These are phyloP conservation scores for Bondarzewia mesenterica DNA, from an alignment of 1,284 basidiomycete species.

Conservation along the genomic window DNA sequence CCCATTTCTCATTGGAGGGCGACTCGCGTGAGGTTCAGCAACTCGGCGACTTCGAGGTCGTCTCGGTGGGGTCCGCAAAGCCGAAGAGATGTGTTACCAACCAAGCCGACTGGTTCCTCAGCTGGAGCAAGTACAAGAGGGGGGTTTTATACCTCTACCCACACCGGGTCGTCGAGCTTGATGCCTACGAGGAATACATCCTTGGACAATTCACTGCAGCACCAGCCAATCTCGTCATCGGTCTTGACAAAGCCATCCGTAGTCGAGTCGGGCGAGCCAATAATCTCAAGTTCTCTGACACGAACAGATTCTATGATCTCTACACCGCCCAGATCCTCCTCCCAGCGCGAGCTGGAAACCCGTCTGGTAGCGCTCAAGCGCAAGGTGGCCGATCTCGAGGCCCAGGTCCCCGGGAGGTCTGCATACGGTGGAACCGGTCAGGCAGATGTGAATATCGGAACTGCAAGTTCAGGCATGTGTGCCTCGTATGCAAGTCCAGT, in stretches of 20 bases:
- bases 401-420: too few relatives aligned
- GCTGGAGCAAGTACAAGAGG: neutral
- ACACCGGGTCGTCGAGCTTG: neutral
- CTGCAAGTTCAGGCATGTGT: too few relatives aligned
- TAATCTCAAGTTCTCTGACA: too few relatives aligned
- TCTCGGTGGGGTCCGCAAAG: neutral
- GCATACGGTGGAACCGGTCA: too few relatives aligned
- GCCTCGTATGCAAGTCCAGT: too few relatives aligned
- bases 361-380: too few relatives aligned
- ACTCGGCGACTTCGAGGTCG: neutral
- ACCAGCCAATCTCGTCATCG: neutral
- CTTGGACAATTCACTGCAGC: neutral
- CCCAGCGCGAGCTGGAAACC: too few relatives aligned
- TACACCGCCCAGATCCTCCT: too few relatives aligned
- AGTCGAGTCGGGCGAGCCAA: too few relatives aligned
- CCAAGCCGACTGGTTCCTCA: neutral
- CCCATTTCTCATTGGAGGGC: neutral
- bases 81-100: neutral
- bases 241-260: neutral
- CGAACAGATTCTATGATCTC: too few relatives aligned
- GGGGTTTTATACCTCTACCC: neutral
- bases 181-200: neutral
- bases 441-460: too few relatives aligned
- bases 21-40: neutral
- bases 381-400: too few relatives aligned